Base-by-base conservation (phyloP, 2,329 filamentous ascomycete species). In the Samsoniella hepiali region DNA sequence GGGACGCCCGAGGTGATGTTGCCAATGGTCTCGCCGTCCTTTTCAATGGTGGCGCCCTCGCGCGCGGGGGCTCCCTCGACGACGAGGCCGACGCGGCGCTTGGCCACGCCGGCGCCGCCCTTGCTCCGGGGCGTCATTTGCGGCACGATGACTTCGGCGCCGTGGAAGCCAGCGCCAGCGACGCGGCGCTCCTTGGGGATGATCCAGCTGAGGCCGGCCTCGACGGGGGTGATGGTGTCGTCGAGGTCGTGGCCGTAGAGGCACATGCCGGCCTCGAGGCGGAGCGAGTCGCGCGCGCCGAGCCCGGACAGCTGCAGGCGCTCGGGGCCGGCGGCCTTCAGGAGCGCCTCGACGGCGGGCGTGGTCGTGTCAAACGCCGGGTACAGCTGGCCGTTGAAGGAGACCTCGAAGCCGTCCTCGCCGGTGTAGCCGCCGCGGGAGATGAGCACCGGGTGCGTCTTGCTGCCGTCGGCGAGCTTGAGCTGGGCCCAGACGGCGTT, bases 231-330 rank as follows among this genome's bases (percentile, higher is more conserved):
- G 22, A 82, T 86, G n/a, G 76, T 75, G 73, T 97, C 94, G 74
- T 96, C 88, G 44, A 99, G 85, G 75, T 99, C 95, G 78, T 98
- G 92, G n/a, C 95, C 95, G 78, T 99, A 99, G n/a, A 99, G 84
- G 77, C 95, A 99, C 94, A 99, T 96, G 65, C 95, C 95, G 0
- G 95, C 95, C 79, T 99, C 95, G 36, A 99, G 87, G 54, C 95
- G 88, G 65, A 99, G 86, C 66, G 90, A 96, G 76, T 99, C 95
- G 67, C 95, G 87, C 2, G 95, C 92, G 10, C 93, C 95, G 0
- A 99, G 84, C 3, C 95, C 95, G 2, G 94, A 93, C 53, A 97
- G 84, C 71, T 90, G 89, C 17, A 97, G 81, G 58, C 77, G 78
- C 66, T 83, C 81, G 3, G 81, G 77, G 11, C 88, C 85, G 32